Evolutionary conservation across 1,284 basidiomycete species (phyloP).

Genomic region (Cryptococcus deneoformans): DNA sequence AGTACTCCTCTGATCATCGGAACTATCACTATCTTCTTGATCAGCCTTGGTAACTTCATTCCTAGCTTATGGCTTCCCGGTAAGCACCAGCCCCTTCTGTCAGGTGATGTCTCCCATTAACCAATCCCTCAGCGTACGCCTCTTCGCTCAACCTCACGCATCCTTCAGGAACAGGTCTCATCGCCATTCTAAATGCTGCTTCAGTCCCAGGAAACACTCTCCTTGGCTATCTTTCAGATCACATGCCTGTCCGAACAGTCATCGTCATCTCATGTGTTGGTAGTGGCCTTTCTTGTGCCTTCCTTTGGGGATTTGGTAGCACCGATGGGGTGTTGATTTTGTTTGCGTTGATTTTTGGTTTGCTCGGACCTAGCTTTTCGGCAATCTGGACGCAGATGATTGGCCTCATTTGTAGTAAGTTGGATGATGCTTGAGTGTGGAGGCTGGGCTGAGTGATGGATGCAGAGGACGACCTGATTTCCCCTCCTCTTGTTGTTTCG

Average conservation of each 20-base stretch:
- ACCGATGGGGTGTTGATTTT: slow-evolving; percentile 25
- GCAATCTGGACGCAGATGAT: slow-evolving; percentile 40
- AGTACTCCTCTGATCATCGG: slow-evolving; percentile 33
- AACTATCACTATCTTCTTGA: slow-evolving; percentile 34
- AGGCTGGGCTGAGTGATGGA: not conserved
- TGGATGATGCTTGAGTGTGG: no score
- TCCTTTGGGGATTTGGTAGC: slow-evolving; percentile 49
- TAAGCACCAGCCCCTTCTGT: slow-evolving; percentile 13
- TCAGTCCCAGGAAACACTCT: slow-evolving; percentile 44
- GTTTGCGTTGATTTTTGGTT: slow-evolving; percentile 35
- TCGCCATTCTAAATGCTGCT: slow-evolving; percentile 48
- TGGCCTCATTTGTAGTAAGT: slow-evolving; percentile 31
- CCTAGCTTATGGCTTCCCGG: slow-evolving; percentile 46
- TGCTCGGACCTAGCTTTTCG: slow-evolving; percentile 33
- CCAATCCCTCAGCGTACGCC: slow-evolving; percentile 30
- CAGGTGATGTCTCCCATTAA: not conserved
- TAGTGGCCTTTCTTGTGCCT: slow-evolving; percentile 35
- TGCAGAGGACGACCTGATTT: slow-evolving; percentile 40
- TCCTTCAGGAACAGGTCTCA: slow-evolving; percentile 41
- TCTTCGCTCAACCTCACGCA: slow-evolving; percentile 31
- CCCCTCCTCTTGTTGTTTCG: slow-evolving; percentile 37
- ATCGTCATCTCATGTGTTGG: slow-evolving; percentile 39
- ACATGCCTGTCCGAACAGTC: slow-evolving; percentile 30
- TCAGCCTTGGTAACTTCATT: slow-evolving; percentile 46
- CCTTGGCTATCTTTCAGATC: slow-evolving; percentile 44